Percentiles rank a stretch among this genome's conserved stretches.
Evolutionary conservation across 163 green algal species (phyloP).

Genomic region (Volvox carteri): DNA sequence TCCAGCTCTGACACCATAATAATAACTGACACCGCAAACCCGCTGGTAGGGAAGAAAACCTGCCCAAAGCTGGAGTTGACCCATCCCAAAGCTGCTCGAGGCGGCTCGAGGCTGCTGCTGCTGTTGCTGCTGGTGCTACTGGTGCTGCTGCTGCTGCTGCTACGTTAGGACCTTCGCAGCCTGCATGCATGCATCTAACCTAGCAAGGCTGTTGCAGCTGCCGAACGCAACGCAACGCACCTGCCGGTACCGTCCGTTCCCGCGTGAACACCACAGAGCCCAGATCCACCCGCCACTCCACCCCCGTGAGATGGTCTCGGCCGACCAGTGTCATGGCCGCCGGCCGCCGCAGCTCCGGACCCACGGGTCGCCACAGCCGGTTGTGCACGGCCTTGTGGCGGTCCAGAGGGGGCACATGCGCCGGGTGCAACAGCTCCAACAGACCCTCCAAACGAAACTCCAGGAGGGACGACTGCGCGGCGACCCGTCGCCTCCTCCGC

Average conservation of each 20-base stretch:
- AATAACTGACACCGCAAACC: too few relatives aligned
- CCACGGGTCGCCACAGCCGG: conserved; percentile 18
- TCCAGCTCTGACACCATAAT: too few relatives aligned
- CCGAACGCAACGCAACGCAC: too few relatives aligned
- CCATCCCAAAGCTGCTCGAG: too few relatives aligned
- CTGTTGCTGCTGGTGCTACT: too few relatives aligned
- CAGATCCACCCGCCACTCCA: not conserved
- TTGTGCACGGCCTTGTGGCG: not conserved
- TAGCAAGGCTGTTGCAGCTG: too few relatives aligned
- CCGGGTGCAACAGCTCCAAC: not conserved
- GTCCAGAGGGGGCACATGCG: not conserved
- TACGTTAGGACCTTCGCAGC: too few relatives aligned
- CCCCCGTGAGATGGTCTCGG: not conserved
- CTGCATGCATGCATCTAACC: too few relatives aligned
- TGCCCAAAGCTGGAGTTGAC: too few relatives aligned
- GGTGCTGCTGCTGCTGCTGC: too few relatives aligned
- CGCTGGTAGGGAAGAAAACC: too few relatives aligned
- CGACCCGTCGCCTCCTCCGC: not conserved
- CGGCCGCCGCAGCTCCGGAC: not conserved
- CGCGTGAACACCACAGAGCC: conserved; percentile 10
- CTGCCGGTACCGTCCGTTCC: conserved; percentile 15
- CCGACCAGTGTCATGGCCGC: not conserved
- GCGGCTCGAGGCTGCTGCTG: too few relatives aligned
- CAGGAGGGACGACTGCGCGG: not conserved
- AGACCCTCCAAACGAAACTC: not conserved